These are phyloP conservation scores for Lotus japonicus DNA, from an alignment of 306 rosid species.

Conservation along the genomic window DNA sequence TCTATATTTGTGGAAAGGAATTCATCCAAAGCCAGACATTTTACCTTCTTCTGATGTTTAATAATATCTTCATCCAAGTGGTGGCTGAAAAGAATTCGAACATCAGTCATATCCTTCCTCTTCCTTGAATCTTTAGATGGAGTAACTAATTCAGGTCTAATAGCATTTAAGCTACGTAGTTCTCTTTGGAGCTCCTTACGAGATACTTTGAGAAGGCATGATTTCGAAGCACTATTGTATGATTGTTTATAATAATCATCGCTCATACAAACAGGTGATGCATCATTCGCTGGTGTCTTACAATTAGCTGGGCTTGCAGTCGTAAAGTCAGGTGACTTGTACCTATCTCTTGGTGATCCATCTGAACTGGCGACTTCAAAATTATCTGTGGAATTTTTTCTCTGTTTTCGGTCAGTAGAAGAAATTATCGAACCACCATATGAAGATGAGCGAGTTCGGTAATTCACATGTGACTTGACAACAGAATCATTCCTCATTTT, in stretches of 20 bases:
- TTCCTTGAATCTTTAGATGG: constrained; percentile 67
- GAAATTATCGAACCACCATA: constrained; percentile 22
- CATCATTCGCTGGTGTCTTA: constrained; percentile 42
- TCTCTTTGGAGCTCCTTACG: constrained; percentile 62
- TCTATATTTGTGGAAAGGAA: neutral
- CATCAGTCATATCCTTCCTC: constrained; percentile 70
- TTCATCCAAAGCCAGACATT: neutral
- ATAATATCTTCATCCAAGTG: constrained; percentile 69
- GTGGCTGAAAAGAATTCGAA: constrained; percentile 73
- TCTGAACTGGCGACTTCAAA: constrained; percentile 18
- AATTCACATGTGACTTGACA: constrained; percentile 24
- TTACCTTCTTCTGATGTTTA: constrained; percentile 93
- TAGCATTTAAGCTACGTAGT: constrained; percentile 51
- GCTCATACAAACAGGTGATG: constrained; percentile 88
- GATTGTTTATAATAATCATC: constrained; percentile 59
- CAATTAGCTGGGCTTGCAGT: constrained; percentile 53
- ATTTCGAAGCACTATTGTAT: constrained; percentile 33
- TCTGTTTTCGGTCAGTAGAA: constrained; percentile 19
- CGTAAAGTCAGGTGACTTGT: constrained; percentile 35
- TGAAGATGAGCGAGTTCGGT: constrained; percentile 20
- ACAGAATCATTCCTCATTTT: constrained; percentile 20
- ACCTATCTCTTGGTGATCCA: constrained; percentile 41
- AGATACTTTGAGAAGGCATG: constrained; percentile 40
- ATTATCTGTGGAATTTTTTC: constrained; percentile 15
- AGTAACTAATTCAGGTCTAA: constrained; percentile 33